A percentile compares a stretch with the other conserved stretches of the same genome.
Evolutionary conservation across 192 early-diverging fungal species (phyloP).

Genomic region (Phlyctochytrium planicorne): DNA sequence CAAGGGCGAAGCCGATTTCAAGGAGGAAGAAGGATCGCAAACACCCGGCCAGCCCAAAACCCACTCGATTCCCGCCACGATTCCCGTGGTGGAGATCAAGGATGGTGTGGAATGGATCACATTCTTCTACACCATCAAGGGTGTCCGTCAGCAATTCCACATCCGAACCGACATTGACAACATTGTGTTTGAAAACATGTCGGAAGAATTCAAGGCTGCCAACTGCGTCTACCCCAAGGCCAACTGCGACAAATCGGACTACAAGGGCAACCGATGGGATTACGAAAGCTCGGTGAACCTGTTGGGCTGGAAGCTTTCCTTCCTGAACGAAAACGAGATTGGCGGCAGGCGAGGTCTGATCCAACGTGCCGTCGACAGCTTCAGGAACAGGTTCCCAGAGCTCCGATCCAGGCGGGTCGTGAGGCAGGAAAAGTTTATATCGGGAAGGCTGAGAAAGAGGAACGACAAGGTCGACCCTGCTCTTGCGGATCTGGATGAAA

Average conservation of each 20-base stretch:
- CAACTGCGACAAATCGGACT: slow-evolving; percentile 48
- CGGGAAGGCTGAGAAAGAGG: slow-evolving; percentile 54
- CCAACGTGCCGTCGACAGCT: slow-evolving; percentile 82
- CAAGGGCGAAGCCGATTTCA: not conserved
- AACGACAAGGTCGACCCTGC: slow-evolving; percentile 19
- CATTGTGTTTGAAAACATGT: slow-evolving; percentile 35
- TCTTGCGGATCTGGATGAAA: not conserved
- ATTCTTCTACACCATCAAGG: slow-evolving; percentile 70
- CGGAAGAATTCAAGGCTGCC: slow-evolving; percentile 58
- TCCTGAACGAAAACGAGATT: slow-evolving; percentile 68
- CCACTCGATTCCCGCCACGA: slow-evolving; percentile 18
- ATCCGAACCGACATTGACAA: slow-evolving; percentile 76
- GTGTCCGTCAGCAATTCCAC: slow-evolving; percentile 55
- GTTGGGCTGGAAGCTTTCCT: slow-evolving; percentile 83
- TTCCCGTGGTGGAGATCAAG: slow-evolving; percentile 13
- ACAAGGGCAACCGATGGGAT: slow-evolving; percentile 79
- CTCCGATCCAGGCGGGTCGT: slow-evolving; percentile 72
- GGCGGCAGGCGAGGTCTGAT: slow-evolving; percentile 72
- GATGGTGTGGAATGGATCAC: slow-evolving; percentile 68
- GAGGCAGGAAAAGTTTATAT: slow-evolving; percentile 67
- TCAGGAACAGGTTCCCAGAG: slow-evolving; percentile 54
- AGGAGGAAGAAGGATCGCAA: not conserved
- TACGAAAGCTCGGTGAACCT: slow-evolving; percentile 85
- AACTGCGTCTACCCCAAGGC: slow-evolving; percentile 89
- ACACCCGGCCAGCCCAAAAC: not conserved